Evolutionary conservation across 768 basidiomycete genomes (phyloP), one percentile per base, ranked within the genome.

Genomic region (Nidularia sp.): DNA sequence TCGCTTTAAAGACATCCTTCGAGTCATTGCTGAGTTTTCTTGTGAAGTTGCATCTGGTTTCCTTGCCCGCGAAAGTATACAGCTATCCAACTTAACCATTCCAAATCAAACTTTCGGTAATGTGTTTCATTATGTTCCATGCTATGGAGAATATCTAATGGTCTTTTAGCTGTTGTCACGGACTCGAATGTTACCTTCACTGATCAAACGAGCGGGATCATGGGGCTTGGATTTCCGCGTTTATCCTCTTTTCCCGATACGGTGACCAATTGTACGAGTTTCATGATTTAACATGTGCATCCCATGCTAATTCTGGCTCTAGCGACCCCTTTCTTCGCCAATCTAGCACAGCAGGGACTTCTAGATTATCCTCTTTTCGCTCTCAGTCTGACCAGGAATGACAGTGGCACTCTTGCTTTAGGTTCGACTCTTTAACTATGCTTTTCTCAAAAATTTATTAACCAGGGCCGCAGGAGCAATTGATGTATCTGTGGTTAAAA

Each of bases 341-440:
- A 66, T 18, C 70, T 91, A 47, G 81, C 85, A 6, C 74, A 83
- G 53, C 73, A 78, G 55, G 89, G 88, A 13, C 66, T 77, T 32
- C 66, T 91, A 45, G 79, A 82, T 34, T 92, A 90, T 61, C 90
- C 90, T 1, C 60, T 92, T 6, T 91, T 91, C 58, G 87, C 85
- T n/a, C 58, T 92, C 29, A 83, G 77, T 58, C 68, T 91, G 55
- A 79, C 81, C 0, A 70, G 74, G 43, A 83, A 86, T 60, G 62
- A 68, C 2, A 78, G 74, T 8, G 89, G 90, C 7, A 77, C 81
- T 15, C 70, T 92, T 18, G 69, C 88, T 2, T 57, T 92, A 12
- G 89, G 88, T 86, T 57, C 25, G 67, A 51, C 13, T 22, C 39
- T 33, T 34, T 49, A 44, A 32, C 49, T 32, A 25, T 6, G 43